Percentiles rank a stretch among this genome's conserved stretches.
phyloP scores from a whole-genome alignment of 75 land plant genomes.

The Cupressus sempervirens region DNA sequence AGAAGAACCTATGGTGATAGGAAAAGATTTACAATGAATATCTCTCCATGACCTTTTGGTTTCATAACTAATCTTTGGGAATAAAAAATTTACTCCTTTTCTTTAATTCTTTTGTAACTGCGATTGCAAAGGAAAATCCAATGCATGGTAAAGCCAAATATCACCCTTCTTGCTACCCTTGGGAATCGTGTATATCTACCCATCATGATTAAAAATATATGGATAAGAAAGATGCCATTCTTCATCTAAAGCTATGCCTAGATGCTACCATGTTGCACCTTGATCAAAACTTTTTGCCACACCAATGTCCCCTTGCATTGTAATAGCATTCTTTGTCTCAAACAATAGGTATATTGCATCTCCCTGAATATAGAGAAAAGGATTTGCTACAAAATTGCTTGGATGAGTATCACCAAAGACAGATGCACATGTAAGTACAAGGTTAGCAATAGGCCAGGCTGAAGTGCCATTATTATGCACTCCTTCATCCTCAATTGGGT shows the following conservation, averaged over 20 bases:
- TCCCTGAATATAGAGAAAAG: constrained; percentile 77
- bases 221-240: constrained; percentile 96
- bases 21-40: no score
- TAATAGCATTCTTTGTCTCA: constrained; percentile 84
- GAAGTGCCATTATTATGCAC: constrained; percentile 42
- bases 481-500: constrained; percentile 47
- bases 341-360: constrained; percentile 71
- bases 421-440: constrained; percentile 77
- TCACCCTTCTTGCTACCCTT: constrained; percentile 79
- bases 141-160: constrained; percentile 72
- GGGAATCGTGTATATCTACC: constrained; percentile 89
- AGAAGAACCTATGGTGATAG: no score
- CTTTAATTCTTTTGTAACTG: no score
- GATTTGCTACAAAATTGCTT: constrained; percentile 95
- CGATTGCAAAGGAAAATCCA: constrained; percentile 80
- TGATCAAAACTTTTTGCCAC: constrained; percentile 75
- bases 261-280: constrained; percentile 75
- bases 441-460: constrained; percentile 97
- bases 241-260: constrained; percentile 85
- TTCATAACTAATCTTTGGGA: no score
- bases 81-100: no score
- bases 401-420: constrained; percentile 57
- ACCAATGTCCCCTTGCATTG: constrained; percentile 91
- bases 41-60: no score
- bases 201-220: constrained; percentile 59